phyloP scores from a whole-genome alignment of 2,329 filamentous ascomycete species.

The Fusarium citri region DNA sequence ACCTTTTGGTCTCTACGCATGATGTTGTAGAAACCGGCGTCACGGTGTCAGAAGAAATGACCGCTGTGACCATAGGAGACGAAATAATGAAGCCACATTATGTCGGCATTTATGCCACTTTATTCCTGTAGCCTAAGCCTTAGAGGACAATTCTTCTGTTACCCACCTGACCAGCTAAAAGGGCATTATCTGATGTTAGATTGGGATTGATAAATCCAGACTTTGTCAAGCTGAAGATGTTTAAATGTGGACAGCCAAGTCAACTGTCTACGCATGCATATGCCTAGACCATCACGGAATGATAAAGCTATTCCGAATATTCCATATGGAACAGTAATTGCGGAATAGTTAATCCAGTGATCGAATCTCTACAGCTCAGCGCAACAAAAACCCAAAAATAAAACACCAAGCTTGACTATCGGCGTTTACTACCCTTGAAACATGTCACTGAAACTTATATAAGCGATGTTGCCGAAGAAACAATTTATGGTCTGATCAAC shows the following conservation, averaged over 20 bases:
- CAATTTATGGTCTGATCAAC: neutral
- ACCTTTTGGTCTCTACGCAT: neutral
- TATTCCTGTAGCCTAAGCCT: too few relatives aligned
- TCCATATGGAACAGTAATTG: neutral
- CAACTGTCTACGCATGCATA: neutral
- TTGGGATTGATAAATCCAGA: neutral
- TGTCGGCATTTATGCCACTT: too few relatives aligned
- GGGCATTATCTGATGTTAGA: neutral
- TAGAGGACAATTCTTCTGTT: too few relatives aligned
- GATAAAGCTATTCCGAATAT: neutral
- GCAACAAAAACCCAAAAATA: neutral
- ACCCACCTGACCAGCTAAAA: too few relatives aligned
- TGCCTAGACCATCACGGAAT: neutral
- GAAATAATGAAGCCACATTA: too few relatives aligned
- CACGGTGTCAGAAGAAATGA: too few relatives aligned
- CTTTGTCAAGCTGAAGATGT: neutral
- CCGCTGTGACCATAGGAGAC: too few relatives aligned
- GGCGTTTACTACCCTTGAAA: neutral
- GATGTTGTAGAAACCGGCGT: neutral
- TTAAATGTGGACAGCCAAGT: neutral
- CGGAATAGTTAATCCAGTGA: neutral
- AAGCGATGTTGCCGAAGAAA: neutral
- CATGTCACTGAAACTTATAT: neutral
- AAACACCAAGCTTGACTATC: neutral
- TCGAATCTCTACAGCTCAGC: neutral